Conservation (phyloP, 2,329 filamentous ascomycete genomes). For the Stachybotrys elegans region DNA sequence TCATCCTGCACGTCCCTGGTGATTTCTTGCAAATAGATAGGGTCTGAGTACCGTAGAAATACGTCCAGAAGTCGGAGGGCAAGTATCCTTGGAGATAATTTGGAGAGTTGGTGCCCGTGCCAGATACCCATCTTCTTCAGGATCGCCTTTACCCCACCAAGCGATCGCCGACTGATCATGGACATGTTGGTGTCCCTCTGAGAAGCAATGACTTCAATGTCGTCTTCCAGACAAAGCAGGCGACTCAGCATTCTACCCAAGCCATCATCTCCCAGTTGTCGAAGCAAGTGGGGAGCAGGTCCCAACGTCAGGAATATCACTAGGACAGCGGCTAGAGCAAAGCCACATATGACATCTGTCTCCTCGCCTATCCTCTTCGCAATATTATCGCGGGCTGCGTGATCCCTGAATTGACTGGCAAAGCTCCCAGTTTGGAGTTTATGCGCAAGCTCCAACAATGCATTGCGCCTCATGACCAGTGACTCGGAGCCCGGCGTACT, state of each 20-base stretch:
- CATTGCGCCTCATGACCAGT: slow-evolving; percentile 50
- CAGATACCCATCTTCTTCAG: slow-evolving; percentile 54
- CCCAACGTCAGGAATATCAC: slow-evolving; percentile 56
- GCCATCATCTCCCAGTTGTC: slow-evolving; percentile 50
- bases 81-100: slow-evolving; percentile 58
- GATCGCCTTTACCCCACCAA: slow-evolving; percentile 49
- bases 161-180: slow-evolving; percentile 52
- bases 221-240: slow-evolving; percentile 47
- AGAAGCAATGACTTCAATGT: slow-evolving; percentile 56
- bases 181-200: slow-evolving; percentile 67
- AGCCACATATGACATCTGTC: slow-evolving; percentile 56
- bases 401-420: slow-evolving; percentile 65
- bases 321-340: slow-evolving; percentile 59
- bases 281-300: slow-evolving; percentile 54
- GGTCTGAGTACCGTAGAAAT: slow-evolving; percentile 22
- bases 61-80: slow-evolving; percentile 58
- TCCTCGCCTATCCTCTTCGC: slow-evolving; percentile 57
- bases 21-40: slow-evolving; percentile 20
- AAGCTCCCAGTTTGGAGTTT: slow-evolving; percentile 60
- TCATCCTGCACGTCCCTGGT: slow-evolving; percentile 21
- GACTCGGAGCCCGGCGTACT: slow-evolving; percentile 41
- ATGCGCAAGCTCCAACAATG: slow-evolving; percentile 54
- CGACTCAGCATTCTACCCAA: slow-evolving; percentile 49
- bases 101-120: slow-evolving; percentile 44
- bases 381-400: slow-evolving; percentile 65